These are phyloP conservation scores for Daedaleopsis nitida DNA, from an alignment of 768 basidiomycete genomes.

Conservation along the genomic window DNA sequence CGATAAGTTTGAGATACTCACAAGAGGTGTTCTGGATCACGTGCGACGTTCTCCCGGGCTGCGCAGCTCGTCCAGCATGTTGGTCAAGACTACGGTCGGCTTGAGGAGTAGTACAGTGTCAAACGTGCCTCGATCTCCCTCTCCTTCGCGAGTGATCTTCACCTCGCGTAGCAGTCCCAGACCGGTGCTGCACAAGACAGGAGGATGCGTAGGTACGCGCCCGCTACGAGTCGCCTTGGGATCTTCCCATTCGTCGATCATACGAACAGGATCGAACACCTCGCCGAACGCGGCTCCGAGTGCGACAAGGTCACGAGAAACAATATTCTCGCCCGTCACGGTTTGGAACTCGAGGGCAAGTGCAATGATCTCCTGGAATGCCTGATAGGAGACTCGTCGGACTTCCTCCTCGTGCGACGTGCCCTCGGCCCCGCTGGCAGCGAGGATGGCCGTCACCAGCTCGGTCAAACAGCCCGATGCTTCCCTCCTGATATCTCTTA, in stretches of 20 bases:
- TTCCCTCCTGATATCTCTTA: fast-evolving
- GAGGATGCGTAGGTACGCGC: background rate
- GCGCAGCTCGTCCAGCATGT: slow-evolving; percentile 1
- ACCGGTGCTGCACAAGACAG: slow-evolving; percentile 7
- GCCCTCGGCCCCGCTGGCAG: background rate
- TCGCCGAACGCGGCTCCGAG: background rate
- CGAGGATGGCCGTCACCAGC: slow-evolving; percentile 1
- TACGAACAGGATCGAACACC: background rate
- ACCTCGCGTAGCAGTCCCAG: slow-evolving; percentile 8
- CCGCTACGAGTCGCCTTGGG: background rate
- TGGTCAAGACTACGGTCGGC: slow-evolving; percentile 6
- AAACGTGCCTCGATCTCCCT: background rate
- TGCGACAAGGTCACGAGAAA: slow-evolving; percentile 4
- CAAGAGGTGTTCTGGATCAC: no score
- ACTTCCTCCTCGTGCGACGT: background rate
- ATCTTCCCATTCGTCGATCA: slow-evolving; percentile 16
- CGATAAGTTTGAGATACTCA: no score
- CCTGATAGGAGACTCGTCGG: background rate
- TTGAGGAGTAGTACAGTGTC: background rate
- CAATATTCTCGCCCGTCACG: slow-evolving; percentile 3
- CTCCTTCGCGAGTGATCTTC: background rate
- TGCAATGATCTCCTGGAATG: background rate
- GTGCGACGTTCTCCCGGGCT: no score
- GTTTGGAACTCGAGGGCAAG: slow-evolving; percentile 2
- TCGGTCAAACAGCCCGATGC: no score